These are phyloP conservation scores for Lactarius tabidus DNA, from an alignment of 768 basidiomycete genomes.

Conservation along the genomic window DNA sequence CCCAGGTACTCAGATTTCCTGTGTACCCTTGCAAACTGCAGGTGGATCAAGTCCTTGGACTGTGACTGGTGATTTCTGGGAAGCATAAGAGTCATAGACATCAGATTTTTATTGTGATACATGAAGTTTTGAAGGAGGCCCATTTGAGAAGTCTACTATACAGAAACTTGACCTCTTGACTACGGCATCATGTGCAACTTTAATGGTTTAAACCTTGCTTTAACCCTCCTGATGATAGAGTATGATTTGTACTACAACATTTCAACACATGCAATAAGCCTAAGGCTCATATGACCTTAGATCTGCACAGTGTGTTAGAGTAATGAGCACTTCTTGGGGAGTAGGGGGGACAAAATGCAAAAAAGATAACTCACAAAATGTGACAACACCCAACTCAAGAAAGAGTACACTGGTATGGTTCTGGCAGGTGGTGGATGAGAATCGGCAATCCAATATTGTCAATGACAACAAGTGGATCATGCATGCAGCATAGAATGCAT, in stretches of 20 bases:
- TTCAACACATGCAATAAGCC: not conserved
- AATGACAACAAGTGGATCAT: slow-evolving; percentile 89
- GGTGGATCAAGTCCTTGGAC: no score
- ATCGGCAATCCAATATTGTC: slow-evolving; percentile 78
- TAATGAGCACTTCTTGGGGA: not conserved
- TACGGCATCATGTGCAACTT: not conserved
- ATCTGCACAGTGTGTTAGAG: slow-evolving; percentile 48
- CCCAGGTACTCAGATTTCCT: no score
- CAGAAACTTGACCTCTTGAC: not conserved
- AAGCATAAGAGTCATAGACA: no score
- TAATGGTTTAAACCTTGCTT: no score
- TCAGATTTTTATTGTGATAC: no score
- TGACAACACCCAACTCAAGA: slow-evolving; percentile 86
- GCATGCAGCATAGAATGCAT: slow-evolving; percentile 69
- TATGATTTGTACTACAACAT: no score
- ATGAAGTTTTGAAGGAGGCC: no score
- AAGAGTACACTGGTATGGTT: slow-evolving; percentile 81
- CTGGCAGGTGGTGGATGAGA: slow-evolving; percentile 73
- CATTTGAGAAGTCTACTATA: not conserved
- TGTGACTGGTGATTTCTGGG: no score
- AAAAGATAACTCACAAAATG: slow-evolving; percentile 74
- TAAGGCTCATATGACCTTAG: slow-evolving; percentile 31
- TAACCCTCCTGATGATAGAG: not conserved
- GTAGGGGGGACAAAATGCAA: not conserved
- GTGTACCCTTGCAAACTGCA: no score